Conservation (phyloP, 2,329 filamentous ascomycete genomes). For the Venturia effusa region DNA sequence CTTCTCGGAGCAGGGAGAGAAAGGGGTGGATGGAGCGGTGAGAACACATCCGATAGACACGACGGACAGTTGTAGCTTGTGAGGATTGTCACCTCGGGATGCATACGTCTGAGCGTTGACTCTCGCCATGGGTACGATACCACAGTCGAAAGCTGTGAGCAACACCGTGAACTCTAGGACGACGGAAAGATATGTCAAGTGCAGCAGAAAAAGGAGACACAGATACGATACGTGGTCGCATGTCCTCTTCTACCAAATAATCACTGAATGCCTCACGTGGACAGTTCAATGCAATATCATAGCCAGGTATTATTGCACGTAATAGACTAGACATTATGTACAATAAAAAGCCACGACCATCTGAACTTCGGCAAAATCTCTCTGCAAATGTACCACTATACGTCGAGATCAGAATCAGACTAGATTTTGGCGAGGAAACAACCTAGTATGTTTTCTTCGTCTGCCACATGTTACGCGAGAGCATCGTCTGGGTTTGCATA, state of each 20-base stretch:
- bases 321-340: not conserved
- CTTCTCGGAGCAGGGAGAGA: not conserved
- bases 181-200: not conserved
- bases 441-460: not conserved
- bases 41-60: not conserved
- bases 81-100: not conserved
- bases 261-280: not conserved
- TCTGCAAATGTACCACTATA: not conserved
- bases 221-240: not conserved
- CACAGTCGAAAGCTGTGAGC: not conserved
- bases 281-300: not conserved
- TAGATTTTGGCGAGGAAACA: not conserved
- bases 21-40: not conserved
- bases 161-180: not conserved
- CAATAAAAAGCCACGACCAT: not conserved
- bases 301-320: not conserved
- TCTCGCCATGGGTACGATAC: not conserved
- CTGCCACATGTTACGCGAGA: not conserved
- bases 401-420: not conserved
- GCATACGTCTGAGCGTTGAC: not conserved
- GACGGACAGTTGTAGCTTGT: not conserved
- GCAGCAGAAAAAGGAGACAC: not conserved
- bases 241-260: not conserved
- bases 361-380: not conserved
- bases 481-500: not conserved